Evolutionary conservation across 768 basidiomycete genomes (phyloP).

Genomic region (Tylopilus intermedius): DNA sequence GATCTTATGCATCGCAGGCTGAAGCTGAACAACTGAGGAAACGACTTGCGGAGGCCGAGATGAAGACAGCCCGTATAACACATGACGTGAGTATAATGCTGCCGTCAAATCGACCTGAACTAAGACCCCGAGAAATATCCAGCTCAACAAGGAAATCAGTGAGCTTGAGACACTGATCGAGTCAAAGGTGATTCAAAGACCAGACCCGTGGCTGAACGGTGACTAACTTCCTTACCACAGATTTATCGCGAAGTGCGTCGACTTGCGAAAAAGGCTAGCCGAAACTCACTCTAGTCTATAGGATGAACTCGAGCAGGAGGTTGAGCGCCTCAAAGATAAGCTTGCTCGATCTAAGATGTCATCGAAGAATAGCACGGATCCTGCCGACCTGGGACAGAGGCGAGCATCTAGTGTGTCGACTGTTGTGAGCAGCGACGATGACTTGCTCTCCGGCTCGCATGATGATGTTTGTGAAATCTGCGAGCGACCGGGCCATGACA

Average conservation of each 20-base stretch:
- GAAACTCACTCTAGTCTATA: conserved; percentile 27
- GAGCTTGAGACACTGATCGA: conserved; percentile 94
- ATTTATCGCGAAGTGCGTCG: conserved; percentile 74
- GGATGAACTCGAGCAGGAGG: conserved; percentile 85
- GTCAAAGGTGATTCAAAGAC: conserved; percentile 58
- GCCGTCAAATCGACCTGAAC: not conserved
- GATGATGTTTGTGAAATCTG: conserved; percentile 77
- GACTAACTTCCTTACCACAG: conserved; percentile 33
- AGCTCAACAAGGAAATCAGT: conserved; percentile 89
- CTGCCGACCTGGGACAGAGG: conserved; percentile 27
- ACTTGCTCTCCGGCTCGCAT: conserved; percentile 18
- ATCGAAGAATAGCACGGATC: conserved; percentile 44
- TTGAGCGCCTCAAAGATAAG: conserved; percentile 72
- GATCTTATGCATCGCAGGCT: conserved; percentile 32
- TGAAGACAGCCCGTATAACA: conserved; percentile 64
- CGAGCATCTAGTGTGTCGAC: conserved; percentile 19
- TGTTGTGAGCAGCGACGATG: conserved; percentile 23
- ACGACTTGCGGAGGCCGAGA: conserved; percentile 62
- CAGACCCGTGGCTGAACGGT: not conserved
- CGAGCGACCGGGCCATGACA: conserved; percentile 79
- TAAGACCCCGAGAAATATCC: conserved; percentile 5
- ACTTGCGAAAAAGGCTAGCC: not conserved
- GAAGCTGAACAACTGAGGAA: conserved; percentile 71
- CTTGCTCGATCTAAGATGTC: conserved; percentile 55
- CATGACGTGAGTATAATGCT: conserved; percentile 53